Evolutionary conservation across 148 eudicot species (phyloP), one percentile per base, ranked within the genome.

Genomic region (Chenopodium berlandieri): DNA sequence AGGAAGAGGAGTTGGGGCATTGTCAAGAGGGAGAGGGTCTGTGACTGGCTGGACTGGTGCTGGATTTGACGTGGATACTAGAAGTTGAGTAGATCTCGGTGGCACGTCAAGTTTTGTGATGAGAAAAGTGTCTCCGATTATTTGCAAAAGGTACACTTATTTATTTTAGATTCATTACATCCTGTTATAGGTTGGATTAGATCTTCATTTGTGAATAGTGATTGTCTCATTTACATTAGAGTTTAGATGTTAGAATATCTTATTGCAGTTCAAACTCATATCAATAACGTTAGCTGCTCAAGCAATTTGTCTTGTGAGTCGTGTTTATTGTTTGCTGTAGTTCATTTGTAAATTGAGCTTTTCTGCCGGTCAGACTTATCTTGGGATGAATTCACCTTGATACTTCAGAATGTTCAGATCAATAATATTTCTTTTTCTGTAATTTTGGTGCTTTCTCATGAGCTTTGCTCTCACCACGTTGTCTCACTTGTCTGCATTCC

Each of bases 41-140:
- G 76, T 84, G 65, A 85, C 95, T 64, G 97, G 97, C 54, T 94
- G 99, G 99, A 96, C 99, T 19, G 98, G 98, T 79, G 88, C 99
- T 82, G 99, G 98, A 50, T 94, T 94, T 78, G 94, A 96, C 78
- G 92, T 92, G 75, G 94, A 95, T 80, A 84, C 90, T 75, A 83
- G 92, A 88, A 86, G 85, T 78, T 91, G 85, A 90, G 65, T 82
- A 60, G 22, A 22, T 12, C 68, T 63, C 31, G 63, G 80, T 50
- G 34, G 60, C 68, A 46, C 25, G 2, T 76, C 54, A 62, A 75
- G 12, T 50, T 75, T 68, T 60, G 22, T 66, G 82, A 71, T 71
- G 70, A 80, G 58, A 80, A 25, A 56, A 67, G 44, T 48, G 40
- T 44, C 19, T 44, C 32, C n/a, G 64, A 12, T 60, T 9, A 11